These are phyloP conservation scores for Albifimbria verrucaria DNA, from an alignment of 2,329 filamentous ascomycete genomes.

Conservation along the genomic window DNA sequence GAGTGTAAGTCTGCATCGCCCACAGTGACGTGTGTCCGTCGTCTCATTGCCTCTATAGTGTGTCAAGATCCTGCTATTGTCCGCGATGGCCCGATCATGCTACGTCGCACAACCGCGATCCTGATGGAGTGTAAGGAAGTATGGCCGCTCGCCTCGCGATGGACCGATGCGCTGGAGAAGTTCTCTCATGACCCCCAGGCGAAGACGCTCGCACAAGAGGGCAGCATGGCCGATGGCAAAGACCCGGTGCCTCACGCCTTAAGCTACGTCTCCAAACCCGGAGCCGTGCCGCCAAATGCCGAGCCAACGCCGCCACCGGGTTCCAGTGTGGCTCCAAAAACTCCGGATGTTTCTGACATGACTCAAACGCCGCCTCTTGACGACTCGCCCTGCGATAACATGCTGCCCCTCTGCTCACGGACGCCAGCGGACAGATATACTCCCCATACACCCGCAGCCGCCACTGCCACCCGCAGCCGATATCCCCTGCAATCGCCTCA, in stretches of 20 bases:
- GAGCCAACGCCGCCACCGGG: not conserved
- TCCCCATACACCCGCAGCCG: not conserved
- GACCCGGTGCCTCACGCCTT: slow-evolving; percentile 25
- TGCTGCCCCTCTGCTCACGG: slow-evolving; percentile 24
- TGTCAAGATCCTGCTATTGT: slow-evolving; percentile 38
- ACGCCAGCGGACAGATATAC: slow-evolving; percentile 1
- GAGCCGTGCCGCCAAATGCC: not conserved
- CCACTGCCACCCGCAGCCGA: not conserved
- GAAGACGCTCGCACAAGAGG: slow-evolving; percentile 35
- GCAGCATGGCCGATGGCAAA: slow-evolving; percentile 48
- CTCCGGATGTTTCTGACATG: not conserved
- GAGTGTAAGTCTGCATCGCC: slow-evolving; percentile 31
- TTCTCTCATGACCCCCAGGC: slow-evolving; percentile 43
- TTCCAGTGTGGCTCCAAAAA: not conserved
- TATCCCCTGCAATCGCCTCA: not conserved
- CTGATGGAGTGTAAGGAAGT: slow-evolving; percentile 45
- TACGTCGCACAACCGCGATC: slow-evolving; percentile 41
- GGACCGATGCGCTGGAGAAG: slow-evolving; percentile 47
- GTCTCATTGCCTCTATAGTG: slow-evolving; percentile 27
- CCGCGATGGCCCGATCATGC: slow-evolving; percentile 41
- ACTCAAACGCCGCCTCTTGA: not conserved
- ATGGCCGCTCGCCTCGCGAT: slow-evolving; percentile 51
- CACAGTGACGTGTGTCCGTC: not conserved
- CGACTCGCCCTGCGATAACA: slow-evolving; percentile 1
- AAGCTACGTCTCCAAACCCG: not conserved